Conservation (phyloP, 495 filamentous ascomycete species). For the Recurvomyces mirabilis region DNA sequence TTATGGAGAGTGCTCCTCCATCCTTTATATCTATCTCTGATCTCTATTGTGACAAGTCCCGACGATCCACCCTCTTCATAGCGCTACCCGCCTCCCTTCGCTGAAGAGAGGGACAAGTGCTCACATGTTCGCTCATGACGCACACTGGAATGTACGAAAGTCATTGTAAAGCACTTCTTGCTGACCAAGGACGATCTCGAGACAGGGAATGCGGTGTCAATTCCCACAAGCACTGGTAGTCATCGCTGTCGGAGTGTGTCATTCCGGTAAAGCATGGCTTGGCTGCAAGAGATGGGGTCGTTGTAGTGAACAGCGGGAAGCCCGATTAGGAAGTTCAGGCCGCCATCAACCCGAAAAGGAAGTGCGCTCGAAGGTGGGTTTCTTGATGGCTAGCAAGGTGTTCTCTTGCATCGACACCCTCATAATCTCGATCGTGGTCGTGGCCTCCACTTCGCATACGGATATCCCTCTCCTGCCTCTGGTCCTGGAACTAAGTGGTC, state of each 20-base stretch:
- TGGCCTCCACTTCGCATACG: slow-evolving; percentile 18
- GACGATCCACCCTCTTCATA: neutral
- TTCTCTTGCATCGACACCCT: too few relatives aligned
- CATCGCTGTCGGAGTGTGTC: too few relatives aligned
- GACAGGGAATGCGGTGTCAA: neutral
- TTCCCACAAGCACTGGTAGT: too few relatives aligned
- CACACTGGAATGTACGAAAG: slow-evolving; percentile 1
- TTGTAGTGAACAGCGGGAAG: too few relatives aligned
- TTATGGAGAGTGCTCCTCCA: neutral
- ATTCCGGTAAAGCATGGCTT: too few relatives aligned
- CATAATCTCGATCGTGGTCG: too few relatives aligned
- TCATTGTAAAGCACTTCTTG: neutral
- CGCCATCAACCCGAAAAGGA: too few relatives aligned
- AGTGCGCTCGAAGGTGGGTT: too few relatives aligned
- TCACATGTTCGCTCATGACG: neutral
- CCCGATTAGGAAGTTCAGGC: too few relatives aligned
- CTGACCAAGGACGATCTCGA: neutral
- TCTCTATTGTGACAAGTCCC: neutral
- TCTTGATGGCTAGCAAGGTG: too few relatives aligned
- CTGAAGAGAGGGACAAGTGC: neutral
- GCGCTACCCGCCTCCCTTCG: neutral
- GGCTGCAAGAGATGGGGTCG: too few relatives aligned
- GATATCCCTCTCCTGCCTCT: neutral
- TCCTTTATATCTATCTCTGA: neutral
- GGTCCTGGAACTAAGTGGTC: slow-evolving; percentile 12